Evolutionary conservation across 768 basidiomycete genomes (phyloP), one percentile per base, ranked within the genome.

Genomic region (Crepidotus variabilis): DNA sequence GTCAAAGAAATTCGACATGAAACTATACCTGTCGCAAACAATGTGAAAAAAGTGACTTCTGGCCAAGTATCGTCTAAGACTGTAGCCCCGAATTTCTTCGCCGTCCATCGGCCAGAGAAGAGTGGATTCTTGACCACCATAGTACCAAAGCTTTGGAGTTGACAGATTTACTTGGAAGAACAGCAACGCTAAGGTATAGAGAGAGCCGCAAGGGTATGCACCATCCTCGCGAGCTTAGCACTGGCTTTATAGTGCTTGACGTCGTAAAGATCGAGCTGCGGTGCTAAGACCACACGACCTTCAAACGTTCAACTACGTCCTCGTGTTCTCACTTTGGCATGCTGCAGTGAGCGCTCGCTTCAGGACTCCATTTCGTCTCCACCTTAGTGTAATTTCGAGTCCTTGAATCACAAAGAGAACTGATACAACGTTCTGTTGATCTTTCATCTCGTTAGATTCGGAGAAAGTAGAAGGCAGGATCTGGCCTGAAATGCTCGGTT

Each of bases 51-150:
- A 0, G 79, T 34, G 18, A 81, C 78, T 60, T 85, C 82, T 1
- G 81, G 82, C 82, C 82, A 86, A n/a, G 84, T 83, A 65, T 84
- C 83, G 61, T 85, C 84, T 54, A 85, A 70, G 56, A 87, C 82
- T 23, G 82, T 85, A 2, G 82, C 79, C 56, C 79, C 71, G 66
- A 83, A 80, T 61, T 77, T 78, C 65, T 79, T 81, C 50, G 72
- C 50, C 21, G 76, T 78, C 75, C 77, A 81, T 48, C 67, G 67
- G 51, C 78, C 78, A 46, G 68, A 71, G 65, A 80, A 79, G 28
- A 80, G 72, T 8, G 78, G 77, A 58, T 79, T 78, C 20, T 69
- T 60, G 24, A 76, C 72, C 46, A 78, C 77, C 77, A 79, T 78
- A 48, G 35, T 63, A 18, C 33, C 36, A 23, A 53, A 45, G 16